These are phyloP conservation scores for Aphanocladium album DNA, from an alignment of 2,329 filamentous ascomycete species.

Conservation along the genomic window DNA sequence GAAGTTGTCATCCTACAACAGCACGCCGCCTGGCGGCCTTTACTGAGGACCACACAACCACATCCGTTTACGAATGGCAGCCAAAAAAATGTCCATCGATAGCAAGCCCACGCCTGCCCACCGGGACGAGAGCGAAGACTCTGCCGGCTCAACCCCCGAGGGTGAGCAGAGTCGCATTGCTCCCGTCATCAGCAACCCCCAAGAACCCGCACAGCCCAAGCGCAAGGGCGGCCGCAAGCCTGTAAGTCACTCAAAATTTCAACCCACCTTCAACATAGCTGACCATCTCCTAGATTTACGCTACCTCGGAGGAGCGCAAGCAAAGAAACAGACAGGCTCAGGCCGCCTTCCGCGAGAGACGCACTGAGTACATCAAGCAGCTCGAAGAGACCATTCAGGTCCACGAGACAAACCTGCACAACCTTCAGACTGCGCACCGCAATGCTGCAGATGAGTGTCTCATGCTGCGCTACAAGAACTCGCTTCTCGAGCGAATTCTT, in stretches of 20 bases:
- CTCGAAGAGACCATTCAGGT: conserved; percentile 95
- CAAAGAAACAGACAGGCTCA: conserved; percentile 96
- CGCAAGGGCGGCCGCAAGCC: conserved; percentile 97
- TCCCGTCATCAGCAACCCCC: conserved; percentile 29
- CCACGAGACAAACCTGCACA: conserved; percentile 91
- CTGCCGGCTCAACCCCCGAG: conserved; percentile 56
- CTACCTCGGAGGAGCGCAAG: conserved; percentile 96
- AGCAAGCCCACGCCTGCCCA: conserved; percentile 40
- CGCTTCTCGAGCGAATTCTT: conserved; percentile 86
- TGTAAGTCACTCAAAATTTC: conserved; percentile 53
- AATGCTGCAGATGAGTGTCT: conserved; percentile 93
- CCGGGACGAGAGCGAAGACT: conserved; percentile 57
- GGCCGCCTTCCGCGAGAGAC: conserved; percentile 91
- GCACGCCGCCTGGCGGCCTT: not conserved
- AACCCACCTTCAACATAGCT: conserved; percentile 52
- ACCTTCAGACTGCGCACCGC: conserved; percentile 87
- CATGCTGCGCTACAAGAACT: conserved; percentile 99
- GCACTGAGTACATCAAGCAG: conserved; percentile 99
- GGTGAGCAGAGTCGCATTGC: conserved; percentile 40
- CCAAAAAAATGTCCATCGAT: conserved; percentile 65
- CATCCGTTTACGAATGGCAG: conserved; percentile 45
- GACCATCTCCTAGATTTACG: conserved; percentile 70
- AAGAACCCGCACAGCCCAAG: conserved; percentile 68
- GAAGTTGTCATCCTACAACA: not conserved
- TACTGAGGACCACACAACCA: conserved; percentile 21